Percentiles rank a stretch among this genome's conserved stretches.
Conservation (phyloP, 345 rosid genomes). For the Turritis glabra region DNA sequence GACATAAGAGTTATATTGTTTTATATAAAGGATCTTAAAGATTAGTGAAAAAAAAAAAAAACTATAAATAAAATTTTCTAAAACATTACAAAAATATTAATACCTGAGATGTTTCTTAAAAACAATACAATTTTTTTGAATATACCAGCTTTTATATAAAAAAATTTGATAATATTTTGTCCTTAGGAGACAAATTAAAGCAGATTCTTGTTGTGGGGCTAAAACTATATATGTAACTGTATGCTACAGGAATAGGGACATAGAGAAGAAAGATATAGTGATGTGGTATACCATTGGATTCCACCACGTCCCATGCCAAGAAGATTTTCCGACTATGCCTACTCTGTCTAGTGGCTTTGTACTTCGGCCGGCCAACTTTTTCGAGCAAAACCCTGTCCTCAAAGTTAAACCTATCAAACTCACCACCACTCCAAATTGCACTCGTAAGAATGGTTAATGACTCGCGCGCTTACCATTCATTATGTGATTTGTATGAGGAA, state of each 20-base stretch:
- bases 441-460: not conserved
- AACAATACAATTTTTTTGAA: no score
- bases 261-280: slow-evolving; percentile 55
- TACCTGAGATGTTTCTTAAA: no score
- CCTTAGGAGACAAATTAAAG: no score
- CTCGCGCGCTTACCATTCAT: not conserved
- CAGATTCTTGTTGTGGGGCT: no score
- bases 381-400: slow-evolving; percentile 50
- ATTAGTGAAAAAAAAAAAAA: no score
- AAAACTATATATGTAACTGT: not conserved
- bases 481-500: not conserved
- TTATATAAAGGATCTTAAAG: no score
- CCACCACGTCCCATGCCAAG: slow-evolving; percentile 56
- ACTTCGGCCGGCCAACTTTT: slow-evolving; percentile 53
- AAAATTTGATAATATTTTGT: no score
- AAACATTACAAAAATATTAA: no score
- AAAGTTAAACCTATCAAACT: slow-evolving; percentile 32
- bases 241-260: slow-evolving; percentile 41
- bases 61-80: no score
- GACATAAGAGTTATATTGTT: no score
- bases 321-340: slow-evolving; percentile 59
- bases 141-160: no score
- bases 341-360: slow-evolving; percentile 47
- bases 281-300: slow-evolving; percentile 51
- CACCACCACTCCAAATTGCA: not conserved